phyloP scores from a whole-genome alignment of 2,329 filamentous ascomycete species.

The Botrytis fabae region DNA sequence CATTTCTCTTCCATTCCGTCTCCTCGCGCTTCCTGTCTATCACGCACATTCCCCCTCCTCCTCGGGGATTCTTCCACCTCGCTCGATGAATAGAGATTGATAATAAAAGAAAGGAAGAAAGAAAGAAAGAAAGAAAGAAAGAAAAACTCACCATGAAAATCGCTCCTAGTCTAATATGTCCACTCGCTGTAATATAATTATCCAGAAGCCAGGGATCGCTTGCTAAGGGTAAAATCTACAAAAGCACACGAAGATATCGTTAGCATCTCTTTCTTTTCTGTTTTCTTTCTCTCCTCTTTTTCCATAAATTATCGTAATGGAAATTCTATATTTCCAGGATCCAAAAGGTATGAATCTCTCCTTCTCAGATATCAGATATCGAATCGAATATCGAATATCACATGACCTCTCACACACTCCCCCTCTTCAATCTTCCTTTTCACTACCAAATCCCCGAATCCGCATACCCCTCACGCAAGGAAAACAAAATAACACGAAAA shows the following conservation, averaged over 20 bases:
- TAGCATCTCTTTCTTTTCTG: neutral
- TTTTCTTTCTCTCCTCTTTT: neutral
- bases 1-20: too few species aligned
- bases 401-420: neutral
- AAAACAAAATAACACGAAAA: too few species aligned
- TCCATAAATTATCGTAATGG: too few species aligned
- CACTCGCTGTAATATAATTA: slow-evolving; percentile 67
- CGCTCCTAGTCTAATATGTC: slow-evolving; percentile 57
- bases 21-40: too few species aligned
- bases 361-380: neutral
- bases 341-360: neutral
- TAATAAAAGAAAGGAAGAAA: too few species aligned
- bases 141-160: slow-evolving; percentile 53
- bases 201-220: slow-evolving; percentile 71
- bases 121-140: too few species aligned
- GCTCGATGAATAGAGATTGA: too few species aligned
- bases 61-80: too few species aligned
- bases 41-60: too few species aligned
- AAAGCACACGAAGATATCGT: neutral
- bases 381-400: neutral
- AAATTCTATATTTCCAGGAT: too few species aligned
- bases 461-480: neutral
- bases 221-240: slow-evolving; percentile 60
- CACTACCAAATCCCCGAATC: neutral
- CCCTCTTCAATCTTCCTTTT: too few species aligned